These are phyloP conservation scores for Actinidia arguta DNA, from an alignment of 179 eudicot species.

Conservation along the genomic window DNA sequence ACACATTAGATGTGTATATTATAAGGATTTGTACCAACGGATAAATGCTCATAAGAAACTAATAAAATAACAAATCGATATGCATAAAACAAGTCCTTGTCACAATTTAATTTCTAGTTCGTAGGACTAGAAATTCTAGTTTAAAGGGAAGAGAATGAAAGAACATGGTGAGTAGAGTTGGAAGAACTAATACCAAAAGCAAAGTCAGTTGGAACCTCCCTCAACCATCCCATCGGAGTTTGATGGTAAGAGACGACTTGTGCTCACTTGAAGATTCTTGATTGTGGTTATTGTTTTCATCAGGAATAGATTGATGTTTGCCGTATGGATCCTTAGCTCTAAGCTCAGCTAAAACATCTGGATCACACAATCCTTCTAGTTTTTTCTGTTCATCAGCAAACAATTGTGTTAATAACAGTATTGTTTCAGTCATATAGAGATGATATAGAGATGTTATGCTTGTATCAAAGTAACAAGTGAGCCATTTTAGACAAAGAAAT, in stretches of 20 bases:
- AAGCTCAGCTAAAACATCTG: neutral
- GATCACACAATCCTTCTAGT: neutral
- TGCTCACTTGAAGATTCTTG: neutral
- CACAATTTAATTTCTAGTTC: neutral
- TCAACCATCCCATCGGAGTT: no score
- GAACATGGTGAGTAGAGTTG: neutral
- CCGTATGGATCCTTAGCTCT: neutral
- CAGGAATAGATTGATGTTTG: neutral
- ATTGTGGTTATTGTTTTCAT: neutral
- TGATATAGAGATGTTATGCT: no score
- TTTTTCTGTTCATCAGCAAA: slow-evolving; percentile 9
- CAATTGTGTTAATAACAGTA: neutral
- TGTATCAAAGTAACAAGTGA: no score
- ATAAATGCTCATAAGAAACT: neutral
- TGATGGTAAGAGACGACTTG: slow-evolving; percentile 2
- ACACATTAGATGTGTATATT: neutral
- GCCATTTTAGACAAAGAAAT: no score
- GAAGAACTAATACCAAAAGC: neutral
- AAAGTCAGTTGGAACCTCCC: no score
- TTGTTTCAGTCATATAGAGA: neutral
- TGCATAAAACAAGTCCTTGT: neutral
- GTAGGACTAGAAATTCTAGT: neutral
- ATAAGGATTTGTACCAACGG: neutral
- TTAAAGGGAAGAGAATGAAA: neutral
- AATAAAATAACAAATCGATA: neutral